These are phyloP conservation scores for Trichoderma harzianum DNA, from an alignment of 2,329 filamentous ascomycete genomes.

Conservation along the genomic window DNA sequence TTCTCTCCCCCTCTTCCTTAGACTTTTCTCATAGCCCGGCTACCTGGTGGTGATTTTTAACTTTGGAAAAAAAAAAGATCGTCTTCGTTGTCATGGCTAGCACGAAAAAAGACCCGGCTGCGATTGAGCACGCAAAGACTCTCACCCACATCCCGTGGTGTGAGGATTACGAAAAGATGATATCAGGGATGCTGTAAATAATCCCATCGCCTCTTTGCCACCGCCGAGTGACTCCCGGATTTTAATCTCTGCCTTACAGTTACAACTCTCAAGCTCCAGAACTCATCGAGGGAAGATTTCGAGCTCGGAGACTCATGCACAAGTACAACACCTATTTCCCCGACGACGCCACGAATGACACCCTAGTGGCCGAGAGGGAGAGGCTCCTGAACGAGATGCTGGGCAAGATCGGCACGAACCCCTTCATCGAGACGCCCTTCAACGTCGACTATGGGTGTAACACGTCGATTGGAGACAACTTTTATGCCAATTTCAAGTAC, in stretches of 20 bases:
- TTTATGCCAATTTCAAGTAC: conserved; percentile 55
- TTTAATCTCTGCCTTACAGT: conserved; percentile 29
- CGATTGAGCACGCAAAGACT: conserved; percentile 44
- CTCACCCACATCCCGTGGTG: conserved; percentile 53
- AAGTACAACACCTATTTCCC: conserved; percentile 58
- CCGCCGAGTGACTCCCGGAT: neutral
- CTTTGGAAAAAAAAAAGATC: neutral
- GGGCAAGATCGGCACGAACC: conserved; percentile 47
- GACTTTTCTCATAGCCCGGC: neutral
- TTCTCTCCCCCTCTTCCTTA: neutral
- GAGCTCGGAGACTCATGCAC: conserved; percentile 52
- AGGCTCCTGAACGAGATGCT: conserved; percentile 49
- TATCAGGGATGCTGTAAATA: conserved; percentile 57
- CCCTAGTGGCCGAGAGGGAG: conserved; percentile 39
- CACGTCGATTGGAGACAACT: conserved; percentile 57
- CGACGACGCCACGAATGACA: conserved; percentile 41
- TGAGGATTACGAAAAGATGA: conserved; percentile 63
- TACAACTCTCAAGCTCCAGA: conserved; percentile 50
- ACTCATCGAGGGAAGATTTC: conserved; percentile 49
- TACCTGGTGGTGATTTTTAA: neutral
- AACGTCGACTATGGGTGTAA: conserved; percentile 65
- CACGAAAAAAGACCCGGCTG: conserved; percentile 37
- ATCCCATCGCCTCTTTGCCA: neutral
- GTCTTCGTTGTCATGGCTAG: conserved; percentile 26
- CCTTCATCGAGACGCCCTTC: conserved; percentile 59